Evolutionary conservation across 2,329 filamentous ascomycete species (phyloP), one percentile per base, ranked within the genome.

Genomic region (Exophiala bonariae): DNA sequence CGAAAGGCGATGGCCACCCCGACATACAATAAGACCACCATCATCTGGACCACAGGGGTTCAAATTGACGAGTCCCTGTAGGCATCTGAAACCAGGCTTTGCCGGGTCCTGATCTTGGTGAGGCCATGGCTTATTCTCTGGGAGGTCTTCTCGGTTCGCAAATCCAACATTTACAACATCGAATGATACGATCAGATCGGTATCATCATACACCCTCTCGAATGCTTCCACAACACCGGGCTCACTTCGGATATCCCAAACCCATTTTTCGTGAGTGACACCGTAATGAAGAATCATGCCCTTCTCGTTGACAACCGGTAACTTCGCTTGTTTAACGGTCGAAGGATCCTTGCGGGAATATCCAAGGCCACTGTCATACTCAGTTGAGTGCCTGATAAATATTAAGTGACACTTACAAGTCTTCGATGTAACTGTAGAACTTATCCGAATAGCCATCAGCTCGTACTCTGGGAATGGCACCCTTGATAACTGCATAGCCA

Each of bases 31-130:
- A 1, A 72, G 58, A 1, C 66, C 63, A 5, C 69, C 68, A 43
- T 71, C 68, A 1, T 68, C 56, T 3, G 67, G 66, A 1, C 67
- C 68, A 28, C 60, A 57, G 2, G 58, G 62, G 2, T 59, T 56
- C 0, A 72, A 54, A 57, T 79, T 78, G 2, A 78, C 71, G 0
- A 79, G 64, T 3, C 76, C 76, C 49, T 79, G 76, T 2, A 76
- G 63, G 52, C 76, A 79, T 2, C 73, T 67, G 58, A 79, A 76
- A 0, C 75, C 76, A 10, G 64, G 65, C 53, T 65, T 68, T 5
- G 61, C 61, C 1, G 68, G 72, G 43, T 73, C 67, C 50, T 75
- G 71, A 45, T 75, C 72, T 35, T 74, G 70, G 54, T 74, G 72
- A 2, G 71, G 69, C 72, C 71, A 75, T 2, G 71, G 72, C 43